Percentiles rank a stretch among this genome's conserved stretches.
These are phyloP conservation scores for Haplosporangium gracile DNA, from an alignment of 192 early-diverging fungal species.

Conservation along the genomic window DNA sequence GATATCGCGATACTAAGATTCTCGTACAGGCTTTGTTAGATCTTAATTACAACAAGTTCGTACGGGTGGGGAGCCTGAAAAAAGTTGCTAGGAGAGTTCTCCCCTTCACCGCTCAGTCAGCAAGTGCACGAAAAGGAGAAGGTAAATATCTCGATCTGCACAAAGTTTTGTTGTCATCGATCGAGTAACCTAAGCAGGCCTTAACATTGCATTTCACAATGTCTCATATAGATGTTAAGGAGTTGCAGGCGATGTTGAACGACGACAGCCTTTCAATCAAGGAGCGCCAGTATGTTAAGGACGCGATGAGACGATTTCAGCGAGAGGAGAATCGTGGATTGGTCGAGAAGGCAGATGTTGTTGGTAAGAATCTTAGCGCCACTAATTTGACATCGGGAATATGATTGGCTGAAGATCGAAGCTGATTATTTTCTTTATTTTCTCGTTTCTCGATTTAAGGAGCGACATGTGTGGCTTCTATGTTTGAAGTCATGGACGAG, in stretches of 20 bases:
- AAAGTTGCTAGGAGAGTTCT: constrained; percentile 75
- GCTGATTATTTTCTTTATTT: constrained; percentile 57
- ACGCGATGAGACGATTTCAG: constrained; percentile 67
- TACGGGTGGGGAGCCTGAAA: constrained; percentile 79
- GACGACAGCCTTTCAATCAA: constrained; percentile 59
- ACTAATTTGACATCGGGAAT: constrained; percentile 3
- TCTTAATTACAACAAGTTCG: constrained; percentile 74
- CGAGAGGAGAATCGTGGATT: constrained; percentile 65
- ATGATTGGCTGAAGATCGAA: constrained; percentile 59
- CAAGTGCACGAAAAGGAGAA: constrained; percentile 47
- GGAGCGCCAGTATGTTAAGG: constrained; percentile 61
- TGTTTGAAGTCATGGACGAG: constrained; percentile 76
- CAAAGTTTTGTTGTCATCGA: background rate
- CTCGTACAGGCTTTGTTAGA: constrained; percentile 62
- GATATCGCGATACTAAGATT: background rate
- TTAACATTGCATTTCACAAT: background rate
- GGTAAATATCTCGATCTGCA: constrained; percentile 11
- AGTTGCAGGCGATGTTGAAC: constrained; percentile 82
- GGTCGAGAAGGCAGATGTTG: constrained; percentile 63
- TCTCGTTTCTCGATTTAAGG: constrained; percentile 55
- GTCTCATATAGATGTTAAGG: constrained; percentile 73
- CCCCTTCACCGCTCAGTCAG: constrained; percentile 69
- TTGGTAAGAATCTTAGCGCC: constrained; percentile 60
- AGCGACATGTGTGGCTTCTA: constrained; percentile 85
- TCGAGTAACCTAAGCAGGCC: background rate